Base-by-base conservation (phyloP, 331 rosid genomes). In the Quercus tomentella region DNA sequence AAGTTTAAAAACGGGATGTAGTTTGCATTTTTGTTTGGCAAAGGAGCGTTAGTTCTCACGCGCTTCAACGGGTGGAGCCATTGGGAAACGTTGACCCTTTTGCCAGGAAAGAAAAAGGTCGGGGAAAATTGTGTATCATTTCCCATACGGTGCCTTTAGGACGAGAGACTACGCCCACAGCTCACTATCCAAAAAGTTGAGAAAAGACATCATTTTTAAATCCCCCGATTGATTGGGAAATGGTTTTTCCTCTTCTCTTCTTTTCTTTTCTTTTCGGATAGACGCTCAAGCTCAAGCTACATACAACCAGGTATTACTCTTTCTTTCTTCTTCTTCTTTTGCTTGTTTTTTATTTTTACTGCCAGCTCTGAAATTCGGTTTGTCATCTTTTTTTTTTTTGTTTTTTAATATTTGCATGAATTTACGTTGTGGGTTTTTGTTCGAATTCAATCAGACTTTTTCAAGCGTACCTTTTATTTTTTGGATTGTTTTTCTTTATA, bases 81-180 rank as follows among this genome's bases (percentile, higher is more conserved):
- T 23, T 57, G 9, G n/a, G 80, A 51, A 76, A 37, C 65, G 89
- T 79, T 85, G 89, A 83, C 87, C 77, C 16, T 41, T 41, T 8
- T 41, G 45, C 1, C 45, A 41, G 3, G 3, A 8, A 41, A 41
- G 45, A 8, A 41, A 49, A 49, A 49, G 17, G 54, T 14, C 17
- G 2, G 45, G 45, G 45, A 41, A 49, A 14, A 49, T 3, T 49
- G 54, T 49, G 1, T 49, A 60, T 75, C 72, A 61, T 63, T 82
- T 23, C 63, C 76, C 79, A 21, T 28, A 17, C 77, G 37, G 81
- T 66, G 43, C 35, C 10, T 6, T 26, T 35, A 61, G 54, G 4
- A 49, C 5, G 54, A 41, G 54, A 41, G 45, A 41, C 45, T 41
- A 41, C 45, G 45, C 45, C 45, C 12, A 41, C 45, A 2, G 45